Conservation (phyloP, 768 basidiomycete species). For the Serendipita vermifera region DNA sequence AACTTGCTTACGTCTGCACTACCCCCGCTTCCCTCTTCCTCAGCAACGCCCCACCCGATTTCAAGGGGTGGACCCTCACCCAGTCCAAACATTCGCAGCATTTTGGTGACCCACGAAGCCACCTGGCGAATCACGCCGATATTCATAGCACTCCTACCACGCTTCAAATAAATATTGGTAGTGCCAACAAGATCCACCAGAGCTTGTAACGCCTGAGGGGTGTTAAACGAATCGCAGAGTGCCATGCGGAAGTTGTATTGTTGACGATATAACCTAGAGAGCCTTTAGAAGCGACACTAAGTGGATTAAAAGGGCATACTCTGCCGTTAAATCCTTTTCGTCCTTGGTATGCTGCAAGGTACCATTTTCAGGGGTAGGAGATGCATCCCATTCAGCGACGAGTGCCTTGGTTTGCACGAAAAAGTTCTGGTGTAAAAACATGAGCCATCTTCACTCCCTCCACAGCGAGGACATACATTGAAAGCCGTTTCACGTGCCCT, state of each 20-base stretch:
- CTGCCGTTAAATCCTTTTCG: constrained; percentile 55
- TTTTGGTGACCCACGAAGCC: constrained; percentile 34
- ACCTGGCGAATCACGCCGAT: constrained; percentile 47
- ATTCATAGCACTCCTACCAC: constrained; percentile 39
- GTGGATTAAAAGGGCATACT: constrained; percentile 31
- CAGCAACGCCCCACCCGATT: constrained; percentile 85
- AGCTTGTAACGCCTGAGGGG: constrained; percentile 63
- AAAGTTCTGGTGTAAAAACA: constrained; percentile 58
- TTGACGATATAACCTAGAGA: constrained; percentile 51
- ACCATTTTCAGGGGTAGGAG: constrained; percentile 29
- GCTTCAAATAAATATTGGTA: constrained; percentile 77
- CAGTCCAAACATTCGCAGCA: constrained; percentile 60
- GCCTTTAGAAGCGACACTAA: background rate
- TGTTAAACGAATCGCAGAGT: constrained; percentile 96
- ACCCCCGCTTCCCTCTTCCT: constrained; percentile 27
- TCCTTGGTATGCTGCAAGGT: constrained; percentile 17
- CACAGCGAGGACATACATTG: constrained; percentile 44
- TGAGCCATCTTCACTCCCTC: background rate
- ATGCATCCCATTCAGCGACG: constrained; percentile 34
- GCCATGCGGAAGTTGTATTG: constrained; percentile 72
- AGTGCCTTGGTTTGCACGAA: constrained; percentile 81
- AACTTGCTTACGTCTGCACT: constrained; percentile 24
- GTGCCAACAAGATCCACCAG: constrained; percentile 71
- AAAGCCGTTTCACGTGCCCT: constrained; percentile 68
- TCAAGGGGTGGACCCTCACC: constrained; percentile 53